These are phyloP conservation scores for Hypoxylon lenormandii DNA, from an alignment of 495 filamentous ascomycete species.

Conservation along the genomic window DNA sequence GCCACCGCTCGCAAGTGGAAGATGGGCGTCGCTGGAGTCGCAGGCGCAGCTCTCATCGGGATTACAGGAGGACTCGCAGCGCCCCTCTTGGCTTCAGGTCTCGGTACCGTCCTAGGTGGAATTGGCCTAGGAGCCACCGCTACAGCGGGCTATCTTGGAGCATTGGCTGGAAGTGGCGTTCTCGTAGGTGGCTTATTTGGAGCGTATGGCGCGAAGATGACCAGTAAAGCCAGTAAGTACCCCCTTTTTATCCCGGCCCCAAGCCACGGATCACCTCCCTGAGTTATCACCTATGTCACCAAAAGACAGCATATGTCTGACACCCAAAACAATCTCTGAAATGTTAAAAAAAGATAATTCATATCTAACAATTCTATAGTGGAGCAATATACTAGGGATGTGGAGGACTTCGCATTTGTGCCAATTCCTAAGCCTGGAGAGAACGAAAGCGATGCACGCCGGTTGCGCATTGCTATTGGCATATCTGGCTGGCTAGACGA, in stretches of 20 bases:
- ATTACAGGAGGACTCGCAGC: conserved; percentile 86
- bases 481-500: conserved; percentile 87
- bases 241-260: background rate
- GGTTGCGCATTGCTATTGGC: conserved; percentile 83
- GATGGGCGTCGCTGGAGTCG: conserved; percentile 77
- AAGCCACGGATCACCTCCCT: no score
- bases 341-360: conserved; percentile 58
- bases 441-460: conserved; percentile 59
- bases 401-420: conserved; percentile 90
- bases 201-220: conserved; percentile 86
- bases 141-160: conserved; percentile 83
- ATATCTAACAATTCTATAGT: conserved; percentile 63
- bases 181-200: conserved; percentile 90
- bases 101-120: conserved; percentile 85
- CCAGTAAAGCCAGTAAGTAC: conserved; percentile 63
- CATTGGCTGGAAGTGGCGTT: conserved; percentile 79
- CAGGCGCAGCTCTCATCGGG: conserved; percentile 84
- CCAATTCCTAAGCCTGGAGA: conserved; percentile 67
- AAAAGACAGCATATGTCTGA: conserved; percentile 69
- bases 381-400: conserved; percentile 87
- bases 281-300: no score
- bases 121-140: conserved; percentile 79
- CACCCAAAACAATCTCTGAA: no score
- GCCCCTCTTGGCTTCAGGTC: conserved; percentile 83
- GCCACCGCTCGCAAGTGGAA: conserved; percentile 79